Percentiles rank a stretch among this genome's conserved stretches.
Conservation (phyloP, 1,284 basidiomycete genomes). For the Psilocybe mexicana region DNA sequence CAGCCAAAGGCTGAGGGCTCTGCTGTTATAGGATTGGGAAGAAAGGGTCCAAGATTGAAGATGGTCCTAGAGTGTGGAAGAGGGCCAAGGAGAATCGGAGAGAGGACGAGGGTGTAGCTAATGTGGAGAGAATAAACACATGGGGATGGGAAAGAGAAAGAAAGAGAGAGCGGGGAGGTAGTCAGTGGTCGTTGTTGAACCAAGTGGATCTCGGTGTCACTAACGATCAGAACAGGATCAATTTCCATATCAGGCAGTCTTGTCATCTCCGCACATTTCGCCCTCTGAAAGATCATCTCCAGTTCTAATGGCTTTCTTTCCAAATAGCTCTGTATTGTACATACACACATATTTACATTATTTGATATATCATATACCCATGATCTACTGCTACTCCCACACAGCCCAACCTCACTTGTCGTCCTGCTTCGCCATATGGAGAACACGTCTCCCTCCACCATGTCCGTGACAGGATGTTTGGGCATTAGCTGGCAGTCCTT, state of each 20-base stretch:
- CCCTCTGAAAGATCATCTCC: conserved; percentile 5
- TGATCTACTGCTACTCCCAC: not conserved
- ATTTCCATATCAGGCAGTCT: conserved; percentile 19
- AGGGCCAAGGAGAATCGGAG: not conserved
- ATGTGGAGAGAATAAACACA: not conserved
- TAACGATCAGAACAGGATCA: conserved; percentile 19
- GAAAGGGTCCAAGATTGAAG: conserved; percentile 3
- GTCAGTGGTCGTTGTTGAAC: conserved; percentile 19
- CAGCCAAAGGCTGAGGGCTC: conserved; percentile 10
- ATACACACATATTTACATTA: not conserved
- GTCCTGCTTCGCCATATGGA: not conserved
- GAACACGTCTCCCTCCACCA: not conserved
- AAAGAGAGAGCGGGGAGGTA: conserved; percentile 1
- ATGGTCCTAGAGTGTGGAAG: not conserved
- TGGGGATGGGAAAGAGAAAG: conserved; percentile 6
- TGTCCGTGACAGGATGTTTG: not conserved
- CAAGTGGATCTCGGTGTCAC: conserved; percentile 19
- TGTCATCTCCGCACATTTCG: conserved; percentile 26
- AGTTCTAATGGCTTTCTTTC: not conserved
- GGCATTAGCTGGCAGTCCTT: not conserved
- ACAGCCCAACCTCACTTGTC: not conserved
- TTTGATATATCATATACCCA: not conserved
- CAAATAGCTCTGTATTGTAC: not conserved
- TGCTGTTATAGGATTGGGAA: not conserved
- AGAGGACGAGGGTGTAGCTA: not conserved